Conservation (phyloP, 768 basidiomycete species). For the Podaxis rugospora region DNA sequence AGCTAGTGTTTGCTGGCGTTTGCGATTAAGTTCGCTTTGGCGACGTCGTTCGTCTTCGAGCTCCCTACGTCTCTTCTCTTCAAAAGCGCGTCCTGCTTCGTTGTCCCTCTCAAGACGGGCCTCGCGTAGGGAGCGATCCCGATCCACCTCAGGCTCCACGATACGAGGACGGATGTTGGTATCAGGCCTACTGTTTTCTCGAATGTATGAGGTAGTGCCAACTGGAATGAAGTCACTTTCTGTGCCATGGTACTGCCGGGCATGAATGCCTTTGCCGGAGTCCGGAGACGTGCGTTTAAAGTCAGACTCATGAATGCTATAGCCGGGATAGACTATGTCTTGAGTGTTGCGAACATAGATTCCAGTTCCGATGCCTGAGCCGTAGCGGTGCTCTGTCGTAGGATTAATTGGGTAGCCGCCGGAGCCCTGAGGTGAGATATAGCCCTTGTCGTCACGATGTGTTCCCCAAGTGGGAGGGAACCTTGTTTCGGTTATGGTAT, state of each 20-base stretch:
- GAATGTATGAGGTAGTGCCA: neutral
- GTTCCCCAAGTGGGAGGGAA: neutral
- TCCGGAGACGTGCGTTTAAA: neutral
- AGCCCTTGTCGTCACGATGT: neutral
- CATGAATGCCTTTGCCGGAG: slow-evolving; percentile 5
- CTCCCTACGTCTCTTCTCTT: neutral
- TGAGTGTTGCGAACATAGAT: neutral
- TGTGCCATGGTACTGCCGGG: neutral
- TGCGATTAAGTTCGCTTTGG: neutral
- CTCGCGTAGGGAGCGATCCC: neutral
- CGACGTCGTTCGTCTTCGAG: neutral
- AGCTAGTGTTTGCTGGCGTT: neutral
- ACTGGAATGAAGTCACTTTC: neutral
- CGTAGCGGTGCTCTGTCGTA: neutral
- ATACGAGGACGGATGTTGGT: neutral
- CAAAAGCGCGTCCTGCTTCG: neutral
- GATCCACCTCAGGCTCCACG: neutral
- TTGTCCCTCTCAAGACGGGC: too few species aligned
- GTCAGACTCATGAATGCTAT: neutral
- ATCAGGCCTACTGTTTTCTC: neutral
- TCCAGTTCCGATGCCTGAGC: neutral
- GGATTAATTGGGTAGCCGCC: neutral
- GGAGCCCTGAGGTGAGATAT: neutral
- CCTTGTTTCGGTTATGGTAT: neutral
- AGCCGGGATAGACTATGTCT: neutral